phyloP scores from a whole-genome alignment of 2,329 filamentous ascomycete species.

The Stachybotrys elegans region DNA sequence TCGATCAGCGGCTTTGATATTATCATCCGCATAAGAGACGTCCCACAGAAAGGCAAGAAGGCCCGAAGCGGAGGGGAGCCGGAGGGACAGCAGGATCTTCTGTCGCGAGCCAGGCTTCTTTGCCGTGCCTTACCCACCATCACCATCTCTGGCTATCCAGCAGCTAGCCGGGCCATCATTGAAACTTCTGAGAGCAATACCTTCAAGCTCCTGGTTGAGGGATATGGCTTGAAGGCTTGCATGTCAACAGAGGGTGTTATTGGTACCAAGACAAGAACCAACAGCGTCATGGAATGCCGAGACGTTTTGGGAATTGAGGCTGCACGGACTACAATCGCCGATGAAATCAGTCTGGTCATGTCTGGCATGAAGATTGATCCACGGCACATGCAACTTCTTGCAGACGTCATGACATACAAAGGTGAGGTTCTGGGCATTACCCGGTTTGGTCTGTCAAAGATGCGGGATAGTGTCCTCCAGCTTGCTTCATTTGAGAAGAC shows the following conservation, averaged over 20 bases:
- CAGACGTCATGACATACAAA: slow-evolving; percentile 99
- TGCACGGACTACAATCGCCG: slow-evolving; percentile 80
- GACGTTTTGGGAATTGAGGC: slow-evolving; percentile 94
- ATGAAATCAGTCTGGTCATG: slow-evolving; percentile 88
- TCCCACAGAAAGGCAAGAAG: slow-evolving; percentile 43
- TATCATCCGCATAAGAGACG: slow-evolving; percentile 64
- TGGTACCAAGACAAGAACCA: slow-evolving; percentile 68
- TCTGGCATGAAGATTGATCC: slow-evolving; percentile 92
- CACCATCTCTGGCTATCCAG: slow-evolving; percentile 85
- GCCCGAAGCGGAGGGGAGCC: slow-evolving; percentile 39
- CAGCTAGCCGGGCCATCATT: slow-evolving; percentile 82
- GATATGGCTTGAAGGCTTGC: slow-evolving; percentile 82
- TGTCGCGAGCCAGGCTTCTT: slow-evolving; percentile 77
- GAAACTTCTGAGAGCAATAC: slow-evolving; percentile 68
- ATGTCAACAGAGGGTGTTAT: slow-evolving; percentile 93
- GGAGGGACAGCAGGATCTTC: slow-evolving; percentile 43
- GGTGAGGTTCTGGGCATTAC: slow-evolving; percentile 96
- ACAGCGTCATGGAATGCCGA: slow-evolving; percentile 84
- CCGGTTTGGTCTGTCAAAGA: slow-evolving; percentile 91
- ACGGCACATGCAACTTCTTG: slow-evolving; percentile 93
- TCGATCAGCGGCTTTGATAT: slow-evolving; percentile 58
- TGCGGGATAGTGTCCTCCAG: slow-evolving; percentile 90
- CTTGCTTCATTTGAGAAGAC: slow-evolving; percentile 97
- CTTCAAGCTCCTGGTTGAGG: slow-evolving; percentile 80
- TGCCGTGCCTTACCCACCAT: slow-evolving; percentile 77